These are phyloP conservation scores for Emergomyces pasteurianus DNA, from an alignment of 2,329 filamentous ascomycete species.

Conservation along the genomic window DNA sequence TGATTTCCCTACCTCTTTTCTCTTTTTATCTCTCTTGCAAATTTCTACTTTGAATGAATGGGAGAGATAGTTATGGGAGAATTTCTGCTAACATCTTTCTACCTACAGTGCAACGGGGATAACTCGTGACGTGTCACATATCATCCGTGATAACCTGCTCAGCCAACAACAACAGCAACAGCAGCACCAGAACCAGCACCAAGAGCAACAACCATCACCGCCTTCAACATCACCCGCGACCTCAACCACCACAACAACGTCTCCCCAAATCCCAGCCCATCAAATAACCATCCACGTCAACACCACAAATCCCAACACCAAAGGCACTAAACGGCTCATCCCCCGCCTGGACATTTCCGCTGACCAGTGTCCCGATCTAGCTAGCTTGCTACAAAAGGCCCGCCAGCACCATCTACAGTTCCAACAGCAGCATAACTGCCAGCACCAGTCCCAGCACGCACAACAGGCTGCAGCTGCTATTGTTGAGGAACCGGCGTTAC, in stretches of 20 bases:
- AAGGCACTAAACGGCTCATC: slow-evolving; percentile 23
- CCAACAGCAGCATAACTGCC: slow-evolving; percentile 7
- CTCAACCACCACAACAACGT: slow-evolving; percentile 5
- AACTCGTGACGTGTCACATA: slow-evolving; percentile 29
- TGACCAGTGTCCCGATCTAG: slow-evolving; percentile 23
- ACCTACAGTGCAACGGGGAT: slow-evolving; percentile 30
- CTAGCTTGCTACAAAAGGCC: slow-evolving; percentile 21
- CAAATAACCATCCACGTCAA: slow-evolving; percentile 25
- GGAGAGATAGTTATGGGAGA: background rate
- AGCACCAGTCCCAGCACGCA: slow-evolving; percentile 8
- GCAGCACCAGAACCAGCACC: background rate
- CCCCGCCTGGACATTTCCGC: slow-evolving; percentile 27
- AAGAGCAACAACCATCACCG: background rate
- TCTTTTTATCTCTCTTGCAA: background rate
- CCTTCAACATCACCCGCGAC: background rate
- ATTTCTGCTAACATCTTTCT: slow-evolving; percentile 7
- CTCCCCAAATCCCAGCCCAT: slow-evolving; percentile 5
- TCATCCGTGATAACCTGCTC: slow-evolving; percentile 28
- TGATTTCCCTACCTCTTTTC: background rate
- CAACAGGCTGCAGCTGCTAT: background rate
- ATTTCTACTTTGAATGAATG: background rate
- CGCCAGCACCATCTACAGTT: slow-evolving; percentile 18
- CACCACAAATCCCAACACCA: slow-evolving; percentile 10
- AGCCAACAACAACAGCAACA: slow-evolving; percentile 10
- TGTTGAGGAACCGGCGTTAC: slow-evolving; percentile 8